Conservation (phyloP, 345 rosid species). For the Rhizophora mangle region DNA sequence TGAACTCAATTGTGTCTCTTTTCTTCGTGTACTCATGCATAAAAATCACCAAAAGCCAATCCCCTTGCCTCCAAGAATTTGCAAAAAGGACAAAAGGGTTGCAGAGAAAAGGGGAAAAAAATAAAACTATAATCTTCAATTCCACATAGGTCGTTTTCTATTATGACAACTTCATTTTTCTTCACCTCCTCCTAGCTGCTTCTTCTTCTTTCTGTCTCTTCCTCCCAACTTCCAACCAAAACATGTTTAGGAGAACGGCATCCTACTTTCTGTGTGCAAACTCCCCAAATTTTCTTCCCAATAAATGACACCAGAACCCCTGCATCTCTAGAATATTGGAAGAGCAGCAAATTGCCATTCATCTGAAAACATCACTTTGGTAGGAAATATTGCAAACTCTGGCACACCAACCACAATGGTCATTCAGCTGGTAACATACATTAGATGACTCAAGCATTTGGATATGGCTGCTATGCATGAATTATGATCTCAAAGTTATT, state of each 20-base stretch:
- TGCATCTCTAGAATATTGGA: background rate
- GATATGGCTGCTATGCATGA: too few relatives aligned
- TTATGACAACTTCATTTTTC: too few relatives aligned
- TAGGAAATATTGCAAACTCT: too few relatives aligned
- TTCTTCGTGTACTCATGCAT: slow-evolving; percentile 69
- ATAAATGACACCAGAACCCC: background rate
- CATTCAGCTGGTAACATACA: too few relatives aligned
- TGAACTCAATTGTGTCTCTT: slow-evolving; percentile 57
- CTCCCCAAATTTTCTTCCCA: background rate
- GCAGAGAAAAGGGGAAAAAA: background rate
- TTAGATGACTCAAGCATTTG: too few relatives aligned
- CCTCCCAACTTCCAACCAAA: background rate
- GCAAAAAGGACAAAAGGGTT: slow-evolving; percentile 14
- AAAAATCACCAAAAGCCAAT: slow-evolving; percentile 55
- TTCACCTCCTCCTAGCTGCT: background rate
- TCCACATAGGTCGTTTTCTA: too few relatives aligned
- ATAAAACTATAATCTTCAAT: background rate
- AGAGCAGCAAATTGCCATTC: background rate
- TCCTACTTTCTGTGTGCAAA: too few relatives aligned
- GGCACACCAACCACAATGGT: too few relatives aligned
- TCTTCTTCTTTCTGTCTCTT: background rate
- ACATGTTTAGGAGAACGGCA: background rate
- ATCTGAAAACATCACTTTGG: too few relatives aligned
- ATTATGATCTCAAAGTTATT: too few relatives aligned
- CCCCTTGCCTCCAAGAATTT: slow-evolving; percentile 65